Conservation (phyloP, 257 asterid genomes). For the Craterostigma plantagineum region DNA sequence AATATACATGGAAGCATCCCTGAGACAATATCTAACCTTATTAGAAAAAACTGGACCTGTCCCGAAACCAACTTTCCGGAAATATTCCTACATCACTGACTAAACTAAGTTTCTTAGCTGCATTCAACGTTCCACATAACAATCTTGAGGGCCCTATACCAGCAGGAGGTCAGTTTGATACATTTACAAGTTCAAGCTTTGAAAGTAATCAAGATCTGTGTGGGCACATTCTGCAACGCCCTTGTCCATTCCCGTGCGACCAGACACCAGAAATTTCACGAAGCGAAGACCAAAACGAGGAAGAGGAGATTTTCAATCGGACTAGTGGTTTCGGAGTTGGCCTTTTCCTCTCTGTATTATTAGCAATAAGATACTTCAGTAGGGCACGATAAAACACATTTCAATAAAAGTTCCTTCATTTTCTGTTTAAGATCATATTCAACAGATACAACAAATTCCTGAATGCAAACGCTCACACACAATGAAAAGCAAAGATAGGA, state of each 20-base stretch:
- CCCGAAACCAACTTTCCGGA: slow-evolving; percentile 57
- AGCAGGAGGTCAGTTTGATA: slow-evolving; percentile 77
- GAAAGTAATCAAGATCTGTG: slow-evolving; percentile 62
- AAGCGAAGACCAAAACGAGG: slow-evolving; percentile 42
- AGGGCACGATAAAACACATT: too few species aligned
- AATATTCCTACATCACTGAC: slow-evolving; percentile 59
- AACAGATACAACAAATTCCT: too few species aligned
- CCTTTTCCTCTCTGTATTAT: too few species aligned
- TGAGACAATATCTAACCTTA: slow-evolving; percentile 51
- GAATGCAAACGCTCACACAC: too few species aligned
- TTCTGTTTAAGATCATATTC: too few species aligned
- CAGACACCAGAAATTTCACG: slow-evolving; percentile 19
- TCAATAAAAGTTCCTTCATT: too few species aligned
- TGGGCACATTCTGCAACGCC: slow-evolving; percentile 35
- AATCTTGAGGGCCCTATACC: slow-evolving; percentile 76
- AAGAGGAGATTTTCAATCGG: too few species aligned
- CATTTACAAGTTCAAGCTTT: slow-evolving; percentile 56
- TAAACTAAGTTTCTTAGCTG: slow-evolving; percentile 65
- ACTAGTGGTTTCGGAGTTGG: too few species aligned
- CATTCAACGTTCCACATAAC: slow-evolving; percentile 68
- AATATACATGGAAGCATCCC: slow-evolving; percentile 62
- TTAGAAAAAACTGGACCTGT: slow-evolving; percentile 72
- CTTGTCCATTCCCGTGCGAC: slow-evolving; percentile 22
- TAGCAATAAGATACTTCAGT: too few species aligned
- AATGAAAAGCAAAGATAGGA: too few species aligned